Conservation (phyloP, 768 basidiomycete species). For the Hericium coralloides region DNA sequence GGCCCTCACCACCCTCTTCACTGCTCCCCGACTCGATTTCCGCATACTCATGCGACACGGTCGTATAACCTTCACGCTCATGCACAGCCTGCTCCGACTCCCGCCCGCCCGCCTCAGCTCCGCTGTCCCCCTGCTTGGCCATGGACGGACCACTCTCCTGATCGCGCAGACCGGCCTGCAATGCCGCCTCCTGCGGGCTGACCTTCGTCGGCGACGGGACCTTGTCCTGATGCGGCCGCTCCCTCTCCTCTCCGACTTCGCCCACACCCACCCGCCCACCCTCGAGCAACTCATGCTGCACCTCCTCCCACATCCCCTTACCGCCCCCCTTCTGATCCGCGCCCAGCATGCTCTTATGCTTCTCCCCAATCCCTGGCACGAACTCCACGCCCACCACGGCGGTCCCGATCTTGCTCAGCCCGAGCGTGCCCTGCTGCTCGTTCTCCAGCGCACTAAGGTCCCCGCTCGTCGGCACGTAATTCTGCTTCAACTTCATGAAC, state of each 20-base stretch:
- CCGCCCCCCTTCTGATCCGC: constrained; percentile 11
- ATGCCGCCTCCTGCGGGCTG: background rate
- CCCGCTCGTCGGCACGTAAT: constrained; percentile 23
- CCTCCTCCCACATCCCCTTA: constrained; percentile 5
- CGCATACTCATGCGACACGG: too few species aligned
- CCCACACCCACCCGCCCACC: constrained; percentile 1
- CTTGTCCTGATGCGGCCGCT: background rate
- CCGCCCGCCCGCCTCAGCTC: constrained; percentile 12
- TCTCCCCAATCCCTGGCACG: constrained; percentile 20
- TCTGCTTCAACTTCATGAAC: constrained; percentile 22
- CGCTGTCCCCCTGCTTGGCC: background rate
- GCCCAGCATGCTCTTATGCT: constrained; percentile 17
- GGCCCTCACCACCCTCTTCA: too few species aligned
- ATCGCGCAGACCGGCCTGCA: background rate
- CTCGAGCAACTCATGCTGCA: constrained; percentile 16
- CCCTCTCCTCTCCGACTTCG: background rate
- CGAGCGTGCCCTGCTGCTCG: constrained; percentile 7
- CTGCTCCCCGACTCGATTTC: too few species aligned
- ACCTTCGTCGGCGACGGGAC: background rate
- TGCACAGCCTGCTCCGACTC: background rate
- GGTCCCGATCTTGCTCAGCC: constrained; percentile 18
- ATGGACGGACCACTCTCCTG: background rate
- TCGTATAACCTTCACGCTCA: too few species aligned
- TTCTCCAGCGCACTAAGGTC: constrained; percentile 18
- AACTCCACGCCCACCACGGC: constrained; percentile 19